Evolutionary conservation across 768 basidiomycete species (phyloP).

Genomic region (Saitozyma podzolica): DNA sequence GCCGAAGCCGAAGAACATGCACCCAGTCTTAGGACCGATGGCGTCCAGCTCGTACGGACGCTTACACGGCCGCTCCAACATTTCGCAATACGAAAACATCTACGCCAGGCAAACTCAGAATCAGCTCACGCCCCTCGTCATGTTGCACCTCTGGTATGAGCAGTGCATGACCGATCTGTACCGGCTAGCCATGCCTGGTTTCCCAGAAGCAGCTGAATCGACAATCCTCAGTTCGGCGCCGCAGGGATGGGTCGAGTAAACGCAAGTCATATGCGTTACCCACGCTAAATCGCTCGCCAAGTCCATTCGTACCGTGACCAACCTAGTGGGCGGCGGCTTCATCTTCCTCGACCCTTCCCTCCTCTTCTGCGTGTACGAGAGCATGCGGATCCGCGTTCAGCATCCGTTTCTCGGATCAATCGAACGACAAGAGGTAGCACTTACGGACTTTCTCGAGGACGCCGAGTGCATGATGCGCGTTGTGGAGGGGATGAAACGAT

Average conservation of each 20-base stretch:
- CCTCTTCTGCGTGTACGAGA: not conserved
- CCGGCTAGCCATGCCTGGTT: not conserved
- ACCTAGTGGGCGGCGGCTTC: not conserved
- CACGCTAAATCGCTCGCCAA: not conserved
- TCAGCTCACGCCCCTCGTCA: not conserved
- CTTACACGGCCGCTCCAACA: no score
- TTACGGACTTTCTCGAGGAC: no score
- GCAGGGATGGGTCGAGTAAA: not conserved
- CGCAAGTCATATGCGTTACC: not conserved
- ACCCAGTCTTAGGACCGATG: slow-evolving; percentile 21
- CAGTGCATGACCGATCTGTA: not conserved
- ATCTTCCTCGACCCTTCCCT: not conserved
- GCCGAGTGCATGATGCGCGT: no score
- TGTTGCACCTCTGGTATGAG: not conserved
- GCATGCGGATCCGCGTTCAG: not conserved
- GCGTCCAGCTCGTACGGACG: slow-evolving; percentile 23
- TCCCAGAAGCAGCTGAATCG: not conserved
- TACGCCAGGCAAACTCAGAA: not conserved
- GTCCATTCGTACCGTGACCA: not conserved
- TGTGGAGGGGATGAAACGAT: no score
- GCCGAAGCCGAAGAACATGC: slow-evolving; percentile 24
- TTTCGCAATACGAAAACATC: no score
- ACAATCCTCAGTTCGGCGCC: not conserved
- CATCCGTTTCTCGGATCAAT: not conserved
- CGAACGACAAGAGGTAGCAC: no score